Evolutionary conservation across 495 filamentous ascomycete species (phyloP), one percentile per base, ranked within the genome.

Genomic region (Opeltia flavorubescens): DNA sequence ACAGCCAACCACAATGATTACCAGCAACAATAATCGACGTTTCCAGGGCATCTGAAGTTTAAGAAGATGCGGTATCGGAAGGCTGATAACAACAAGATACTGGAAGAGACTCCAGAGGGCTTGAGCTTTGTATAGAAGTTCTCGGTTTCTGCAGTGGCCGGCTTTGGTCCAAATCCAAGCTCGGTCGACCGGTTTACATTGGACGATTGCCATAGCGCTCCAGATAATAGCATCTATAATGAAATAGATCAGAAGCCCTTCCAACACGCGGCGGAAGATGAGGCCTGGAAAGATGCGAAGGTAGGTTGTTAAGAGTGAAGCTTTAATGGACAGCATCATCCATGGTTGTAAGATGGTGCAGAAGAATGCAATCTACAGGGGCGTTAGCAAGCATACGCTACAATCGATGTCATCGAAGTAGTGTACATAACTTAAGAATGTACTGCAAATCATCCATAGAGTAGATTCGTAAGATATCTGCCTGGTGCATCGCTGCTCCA

Each of bases 1-100:
- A 6, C 6, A 13, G 29, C 49, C 49, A 13, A 31, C 20, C 2
- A 43, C 34, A 39, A 51, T 47, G n/a, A 47, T 40, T 13, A 13
- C 43, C 24, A 47, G 26, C 25, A 51, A 7, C 5, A 51, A 27
- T 11, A 51, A 20, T 27, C 17, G 34, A n/a, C 36, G 23, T 27
- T 43, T 23, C 25, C 40, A 38, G 4, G 29, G 20, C 49, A 51
- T 47, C 5, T 47, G 49, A 24, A 51, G 31, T 20, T 15, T 27
- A 43, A 20, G 30, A 24, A 51, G 5, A 27, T 21, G 39, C 5
- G 49, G 43, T 25, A 51, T 41, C 29, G 44, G 49, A 15, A 51
- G n/a, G 26, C 24, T 51, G 20, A 47, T 28, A 9, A 24, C 8
- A 20, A 20, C 38, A 15, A 36, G 25, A 7, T 31, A 21, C 21